Evolutionary conservation across 73 alveolate genomes (phyloP).

Genomic region (Breviolum minutum): DNA sequence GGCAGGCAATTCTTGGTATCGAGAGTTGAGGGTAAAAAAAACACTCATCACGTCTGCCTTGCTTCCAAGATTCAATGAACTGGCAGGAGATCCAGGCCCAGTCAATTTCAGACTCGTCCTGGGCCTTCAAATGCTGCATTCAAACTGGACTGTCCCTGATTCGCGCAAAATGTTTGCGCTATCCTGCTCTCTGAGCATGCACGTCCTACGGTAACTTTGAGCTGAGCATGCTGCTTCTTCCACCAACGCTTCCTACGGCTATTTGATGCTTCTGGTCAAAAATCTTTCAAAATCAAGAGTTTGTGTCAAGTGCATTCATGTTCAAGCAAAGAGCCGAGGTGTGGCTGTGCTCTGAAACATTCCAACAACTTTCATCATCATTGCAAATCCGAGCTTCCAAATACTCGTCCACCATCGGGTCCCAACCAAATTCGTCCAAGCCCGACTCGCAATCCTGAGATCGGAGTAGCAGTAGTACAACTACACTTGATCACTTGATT

Average conservation of each 20-base stretch:
- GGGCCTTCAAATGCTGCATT: not conserved
- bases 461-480: too few relatives aligned
- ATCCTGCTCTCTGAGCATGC: too few relatives aligned
- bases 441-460: not conserved
- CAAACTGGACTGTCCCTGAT: too few relatives aligned
- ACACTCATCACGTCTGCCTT: not conserved
- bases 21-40: not conserved
- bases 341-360: too few relatives aligned
- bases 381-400: not conserved
- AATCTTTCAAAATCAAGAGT: not conserved
- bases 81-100: constrained; percentile 54
- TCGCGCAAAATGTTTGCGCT: too few relatives aligned
- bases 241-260: constrained; percentile 24
- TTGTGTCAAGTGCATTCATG: too few relatives aligned
- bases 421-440: constrained; percentile 57
- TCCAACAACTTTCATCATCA: too few relatives aligned
- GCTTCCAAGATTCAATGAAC: not conserved
- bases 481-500: too few relatives aligned
- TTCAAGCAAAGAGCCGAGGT: not conserved
- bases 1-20: not conserved
- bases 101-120: not conserved
- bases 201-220: not conserved
- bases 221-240: constrained; percentile 47
- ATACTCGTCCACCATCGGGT: constrained; percentile 61
- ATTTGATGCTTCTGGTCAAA: not conserved